Base-by-base conservation (phyloP, 345 rosid species). In the Theobroma cacao region DNA sequence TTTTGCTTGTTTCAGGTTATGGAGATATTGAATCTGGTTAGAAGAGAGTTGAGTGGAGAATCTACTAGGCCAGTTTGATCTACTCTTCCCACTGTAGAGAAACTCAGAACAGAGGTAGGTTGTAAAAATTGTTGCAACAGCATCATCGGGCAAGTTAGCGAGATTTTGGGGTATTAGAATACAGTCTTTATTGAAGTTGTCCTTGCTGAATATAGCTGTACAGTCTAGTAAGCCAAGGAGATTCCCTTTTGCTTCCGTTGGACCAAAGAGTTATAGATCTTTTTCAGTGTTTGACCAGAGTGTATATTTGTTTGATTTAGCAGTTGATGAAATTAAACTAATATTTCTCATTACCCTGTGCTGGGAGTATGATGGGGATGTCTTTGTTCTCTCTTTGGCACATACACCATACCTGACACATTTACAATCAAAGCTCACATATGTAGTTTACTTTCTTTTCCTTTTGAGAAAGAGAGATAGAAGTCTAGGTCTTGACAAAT, bases 21-120 rank as follows among this genome's bases (percentile, higher is more conserved):
- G 75, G 98, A 94, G 88, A 90, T 89, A 62, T 83, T 96, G 83
- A 90, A 88, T 89, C 89, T 96, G 71, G 94, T 96, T 48, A 85
- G 87, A 78, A 89, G 90, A 85, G 97, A 94, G 85, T 83, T 96
- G 86, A 89, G 89, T 24, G 97, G 95, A 77, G 91, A 87, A 82
- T 76, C 86, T 56, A 76, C 75, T 15, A 88, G 84, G 80, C 61
- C 77, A 38, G 83, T 72, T 75, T 88, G 86, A 85, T 70, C 33
- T 62, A 31, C 33, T 48, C 22, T 18, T 70, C 15, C 11, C 15
- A 31, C 41, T 30, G 28, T 47, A 48, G 18, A 70, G 74, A 70
- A 48, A 48, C 74, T 9, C 15, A 1, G 17, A 47, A 48, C 17
- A 18, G 53, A 33, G 60, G 13, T 48, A 31, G 22, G n/a, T 12